Base-by-base conservation (phyloP, 148 eudicot species). In the Talinum fruticosum region DNA sequence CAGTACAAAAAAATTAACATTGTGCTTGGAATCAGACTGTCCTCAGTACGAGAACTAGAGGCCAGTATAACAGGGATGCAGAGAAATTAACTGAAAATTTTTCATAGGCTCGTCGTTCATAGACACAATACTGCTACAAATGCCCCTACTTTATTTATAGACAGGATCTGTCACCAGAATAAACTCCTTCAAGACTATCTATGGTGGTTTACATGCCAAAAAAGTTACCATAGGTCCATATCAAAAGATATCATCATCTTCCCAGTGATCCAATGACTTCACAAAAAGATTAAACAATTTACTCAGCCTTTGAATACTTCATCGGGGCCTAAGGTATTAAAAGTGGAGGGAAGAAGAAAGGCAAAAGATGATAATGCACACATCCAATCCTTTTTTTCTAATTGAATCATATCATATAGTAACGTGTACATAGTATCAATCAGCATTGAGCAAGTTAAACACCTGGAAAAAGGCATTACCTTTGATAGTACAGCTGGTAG, bases 401-500 rank as follows among this genome's bases (percentile, higher is more conserved):
- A 10, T 19, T n/a, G 64, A 57, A 57, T 57, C 28, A 57, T 57
- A 23, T 23, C 64, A 28, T 15, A 62, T 4, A 62, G 33, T 23
- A 5, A 57, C 64, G 23, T 69, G 44, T 36, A 44, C 12, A 30
- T 29, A 34, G 10, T 24, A 12, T 38, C 37, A 69, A 69, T 37
- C 51, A 41, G n/a, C 51, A 54, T 54, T 36, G 7, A 5, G 44
- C 37, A 75, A 78, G 71, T 69, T n/a, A 68, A 21, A 38, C 26
- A 62, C 10, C 53, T 74, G 18, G 30, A 74, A 24, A 5, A 69
- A 62, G 33, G 29, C 23, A 70, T 51, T 91, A 95, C 99, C 97
- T 93, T 81, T 88, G 38, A 91, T 57, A 62, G 45, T 73, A 73
- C 80, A 78, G 53, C 79, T 67, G 47, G 74, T 72, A 84, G 83